A percentile compares a stretch with the other conserved stretches of the same genome.
Evolutionary conservation across 768 basidiomycete genomes (phyloP).

Genomic region (Chalciporus sphaerocephalus): DNA sequence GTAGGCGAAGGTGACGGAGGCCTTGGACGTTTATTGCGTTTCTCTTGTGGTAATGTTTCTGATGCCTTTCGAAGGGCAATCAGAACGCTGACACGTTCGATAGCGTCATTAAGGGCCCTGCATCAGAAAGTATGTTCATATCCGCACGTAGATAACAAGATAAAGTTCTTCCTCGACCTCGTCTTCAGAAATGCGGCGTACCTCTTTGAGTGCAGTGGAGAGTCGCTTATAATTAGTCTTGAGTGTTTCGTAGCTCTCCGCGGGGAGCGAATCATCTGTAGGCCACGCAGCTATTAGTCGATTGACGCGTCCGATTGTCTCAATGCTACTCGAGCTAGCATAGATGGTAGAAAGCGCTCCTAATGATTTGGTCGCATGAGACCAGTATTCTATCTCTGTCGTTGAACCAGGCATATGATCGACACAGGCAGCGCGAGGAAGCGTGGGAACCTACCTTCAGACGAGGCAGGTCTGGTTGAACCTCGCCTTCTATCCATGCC

Average conservation of each 20-base stretch:
- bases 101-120: constrained; percentile 68
- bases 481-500: constrained; percentile 67
- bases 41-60: constrained; percentile 59
- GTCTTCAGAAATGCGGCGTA: constrained; percentile 52
- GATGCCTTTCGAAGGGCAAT: constrained; percentile 72
- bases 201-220: constrained; percentile 54
- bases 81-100: constrained; percentile 65
- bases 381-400: constrained; percentile 75
- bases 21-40: constrained; percentile 73
- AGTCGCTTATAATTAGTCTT: constrained; percentile 63
- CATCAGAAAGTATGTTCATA: constrained; percentile 8
- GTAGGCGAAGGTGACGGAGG: constrained; percentile 63
- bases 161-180: constrained; percentile 55
- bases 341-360: constrained; percentile 52
- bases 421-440: constrained; percentile 6
- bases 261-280: constrained; percentile 59
- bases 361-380: constrained; percentile 59
- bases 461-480: constrained; percentile 60
- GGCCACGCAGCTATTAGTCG: constrained; percentile 70
- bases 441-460: constrained; percentile 58
- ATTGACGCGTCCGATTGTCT: constrained; percentile 70
- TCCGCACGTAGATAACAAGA: neutral
- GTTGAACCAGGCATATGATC: constrained; percentile 4
- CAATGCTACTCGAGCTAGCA: constrained; percentile 44
- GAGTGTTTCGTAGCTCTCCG: constrained; percentile 63